Base-by-base conservation (phyloP, 2,329 filamentous ascomycete genomes). In the Colletotrichum echinochloae region DNA sequence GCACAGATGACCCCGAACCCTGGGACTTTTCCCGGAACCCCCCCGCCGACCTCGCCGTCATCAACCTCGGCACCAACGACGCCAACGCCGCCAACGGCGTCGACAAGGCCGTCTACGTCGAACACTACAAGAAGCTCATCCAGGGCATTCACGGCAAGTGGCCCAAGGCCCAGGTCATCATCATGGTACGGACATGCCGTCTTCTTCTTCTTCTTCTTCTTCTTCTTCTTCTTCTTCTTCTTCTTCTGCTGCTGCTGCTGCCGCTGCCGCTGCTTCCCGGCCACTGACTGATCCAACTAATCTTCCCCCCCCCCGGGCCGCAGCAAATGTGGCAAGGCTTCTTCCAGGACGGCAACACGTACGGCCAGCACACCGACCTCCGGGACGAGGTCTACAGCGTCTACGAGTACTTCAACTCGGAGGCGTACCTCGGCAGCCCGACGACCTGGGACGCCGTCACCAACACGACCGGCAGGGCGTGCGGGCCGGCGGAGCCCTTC, bases 281-380 rank as follows among this genome's bases (percentile, higher is more conserved):
- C 39, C 18, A 44, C 18, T 44, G 41, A 20, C 41, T 3, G 41
- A n/a, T 23, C 41, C 2, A 8, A 9, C 39, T 41, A 6, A 20
- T 33, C 57, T 76, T 44, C 74, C 61, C 11, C 11, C 2, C 41
- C 74, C 61, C 11, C 11, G 1, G 12, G 23, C 16, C 18, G 46
- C n/a, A 87, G 84, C 84, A 83, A 44, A 82, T 88, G 64, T 89
- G 86, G 86, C 82, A 86, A 48, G 82, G 83, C n/a, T 90, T 89
- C 78, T 79, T 79, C 65, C 78, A 83, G 37, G 74, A 80, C 55
- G 87, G 87, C 11, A 87, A 86, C 74, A 83, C 81, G 8, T 90
- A 85, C 74, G 73, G 76, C 9, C 84, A 87, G 74, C 78, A 77
- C 28, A 79, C 81, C 9, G 83, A 83, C 23, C 89, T 85, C 73